A percentile compares a stretch with the other conserved stretches of the same genome.
Conservation (phyloP, 1,139 yeast genomes). For the Kurtzmaniella quercitrusa region DNA sequence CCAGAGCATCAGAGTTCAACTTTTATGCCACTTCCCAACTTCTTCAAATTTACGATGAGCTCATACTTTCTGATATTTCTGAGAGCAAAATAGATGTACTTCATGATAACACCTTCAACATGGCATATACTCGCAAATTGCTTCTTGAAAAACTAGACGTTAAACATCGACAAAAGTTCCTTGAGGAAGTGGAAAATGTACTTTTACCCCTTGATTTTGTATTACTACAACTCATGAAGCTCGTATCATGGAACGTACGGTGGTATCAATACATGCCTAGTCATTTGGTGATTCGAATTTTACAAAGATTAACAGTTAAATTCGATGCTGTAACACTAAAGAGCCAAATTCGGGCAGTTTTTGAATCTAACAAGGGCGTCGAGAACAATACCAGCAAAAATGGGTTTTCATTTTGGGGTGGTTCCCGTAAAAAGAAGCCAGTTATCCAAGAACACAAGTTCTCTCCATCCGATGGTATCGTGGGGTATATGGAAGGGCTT, state of each 20-base stretch:
- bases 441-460: conserved; percentile 20
- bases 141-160: conserved; percentile 24
- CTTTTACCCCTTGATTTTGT: conserved; percentile 33
- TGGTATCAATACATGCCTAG: conserved; percentile 41
- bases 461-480: conserved; percentile 29
- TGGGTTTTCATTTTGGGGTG: conserved; percentile 14
- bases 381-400: conserved; percentile 15
- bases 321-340: conserved; percentile 31
- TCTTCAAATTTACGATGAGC: conserved; percentile 39
- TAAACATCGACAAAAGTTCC: conserved; percentile 20
- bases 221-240: conserved; percentile 28
- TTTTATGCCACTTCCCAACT: conserved; percentile 36
- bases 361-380: conserved; percentile 29
- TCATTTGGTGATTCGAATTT: conserved; percentile 24
- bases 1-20: conserved; percentile 33
- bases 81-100: conserved; percentile 29
- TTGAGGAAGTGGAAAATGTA: conserved; percentile 21
- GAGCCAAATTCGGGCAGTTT: conserved; percentile 29
- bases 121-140: conserved; percentile 30
- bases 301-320: conserved; percentile 25
- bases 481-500: conserved; percentile 27
- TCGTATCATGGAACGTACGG: conserved; percentile 37
- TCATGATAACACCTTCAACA: conserved; percentile 26
- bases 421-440: conserved; percentile 10
- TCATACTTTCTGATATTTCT: conserved; percentile 30